Conservation (phyloP, 805 yeast genomes). For the Pichia occidentalis region DNA sequence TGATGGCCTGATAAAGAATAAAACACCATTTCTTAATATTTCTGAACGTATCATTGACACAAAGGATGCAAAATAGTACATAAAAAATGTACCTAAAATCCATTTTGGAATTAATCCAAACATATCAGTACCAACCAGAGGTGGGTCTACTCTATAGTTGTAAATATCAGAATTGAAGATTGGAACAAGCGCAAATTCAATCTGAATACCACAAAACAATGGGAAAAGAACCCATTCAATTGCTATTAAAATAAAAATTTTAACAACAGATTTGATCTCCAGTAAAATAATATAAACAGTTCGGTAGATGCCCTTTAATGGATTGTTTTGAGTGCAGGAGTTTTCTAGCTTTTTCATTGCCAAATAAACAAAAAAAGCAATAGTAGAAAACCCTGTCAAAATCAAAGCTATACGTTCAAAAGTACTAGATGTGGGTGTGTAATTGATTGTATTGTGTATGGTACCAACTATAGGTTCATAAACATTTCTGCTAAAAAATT, state of each 20-base stretch:
- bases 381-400: slow-evolving; percentile 18
- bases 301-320: slow-evolving; percentile 46
- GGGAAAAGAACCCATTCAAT: slow-evolving; percentile 86
- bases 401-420: slow-evolving; percentile 18
- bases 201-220: slow-evolving; percentile 70
- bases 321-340: slow-evolving; percentile 32
- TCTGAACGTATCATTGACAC: slow-evolving; percentile 73
- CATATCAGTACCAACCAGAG: slow-evolving; percentile 1
- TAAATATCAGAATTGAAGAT: slow-evolving; percentile 29
- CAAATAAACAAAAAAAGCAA: slow-evolving; percentile 9
- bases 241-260: slow-evolving; percentile 68
- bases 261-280: slow-evolving; percentile 54
- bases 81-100: slow-evolving; percentile 74
- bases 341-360: slow-evolving; percentile 24
- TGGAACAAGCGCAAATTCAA: slow-evolving; percentile 66
- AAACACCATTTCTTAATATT: slow-evolving; percentile 79
- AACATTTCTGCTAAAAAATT: slow-evolving; percentile 6
- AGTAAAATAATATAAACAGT: slow-evolving; percentile 44
- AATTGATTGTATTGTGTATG: slow-evolving; percentile 15
- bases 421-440: slow-evolving; percentile 20
- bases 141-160: slow-evolving; percentile 12
- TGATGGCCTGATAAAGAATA: slow-evolving; percentile 87
- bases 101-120: slow-evolving; percentile 32
- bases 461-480: slow-evolving; percentile 11
- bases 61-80: slow-evolving; percentile 80